Conservation (phyloP, 148 eudicot genomes). For the Rhododendron griersonianum region DNA sequence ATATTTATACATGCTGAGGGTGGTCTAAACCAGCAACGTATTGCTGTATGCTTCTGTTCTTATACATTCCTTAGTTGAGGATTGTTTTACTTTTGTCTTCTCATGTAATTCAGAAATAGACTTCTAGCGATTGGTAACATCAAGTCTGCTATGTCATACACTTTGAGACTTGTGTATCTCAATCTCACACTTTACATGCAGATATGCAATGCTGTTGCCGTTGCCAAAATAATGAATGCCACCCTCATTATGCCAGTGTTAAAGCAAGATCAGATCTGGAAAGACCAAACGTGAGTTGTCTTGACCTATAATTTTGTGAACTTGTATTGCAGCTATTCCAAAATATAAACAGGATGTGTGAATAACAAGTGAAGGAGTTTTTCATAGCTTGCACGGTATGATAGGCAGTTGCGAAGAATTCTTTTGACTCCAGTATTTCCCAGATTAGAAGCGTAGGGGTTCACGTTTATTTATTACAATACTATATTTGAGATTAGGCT, state of each 20-base stretch:
- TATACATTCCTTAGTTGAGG: background rate
- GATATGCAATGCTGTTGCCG: slow-evolving; percentile 99
- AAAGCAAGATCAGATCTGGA: slow-evolving; percentile 99
- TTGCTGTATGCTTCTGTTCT: slow-evolving; percentile 64
- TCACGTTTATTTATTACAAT: background rate
- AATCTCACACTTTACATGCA: slow-evolving; percentile 22
- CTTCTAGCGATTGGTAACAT: background rate
- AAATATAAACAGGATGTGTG: background rate
- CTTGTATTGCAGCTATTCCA: background rate
- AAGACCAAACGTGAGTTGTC: slow-evolving; percentile 93
- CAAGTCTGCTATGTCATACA: background rate
- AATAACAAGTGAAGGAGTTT: background rate
- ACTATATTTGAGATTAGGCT: background rate
- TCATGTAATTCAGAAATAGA: background rate
- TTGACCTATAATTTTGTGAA: background rate
- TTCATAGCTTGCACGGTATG: background rate
- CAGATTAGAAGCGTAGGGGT: background rate
- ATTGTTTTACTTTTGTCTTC: background rate
- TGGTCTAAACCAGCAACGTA: slow-evolving; percentile 98
- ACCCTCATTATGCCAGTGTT: slow-evolving; percentile 96
- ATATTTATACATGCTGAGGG: slow-evolving; percentile 99
- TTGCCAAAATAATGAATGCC: slow-evolving; percentile 91
- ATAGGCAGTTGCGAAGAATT: background rate
- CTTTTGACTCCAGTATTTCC: background rate
- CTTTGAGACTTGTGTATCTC: background rate